Evolutionary conservation across 768 basidiomycete species (phyloP).

Genomic region (Lentinus brumalis): DNA sequence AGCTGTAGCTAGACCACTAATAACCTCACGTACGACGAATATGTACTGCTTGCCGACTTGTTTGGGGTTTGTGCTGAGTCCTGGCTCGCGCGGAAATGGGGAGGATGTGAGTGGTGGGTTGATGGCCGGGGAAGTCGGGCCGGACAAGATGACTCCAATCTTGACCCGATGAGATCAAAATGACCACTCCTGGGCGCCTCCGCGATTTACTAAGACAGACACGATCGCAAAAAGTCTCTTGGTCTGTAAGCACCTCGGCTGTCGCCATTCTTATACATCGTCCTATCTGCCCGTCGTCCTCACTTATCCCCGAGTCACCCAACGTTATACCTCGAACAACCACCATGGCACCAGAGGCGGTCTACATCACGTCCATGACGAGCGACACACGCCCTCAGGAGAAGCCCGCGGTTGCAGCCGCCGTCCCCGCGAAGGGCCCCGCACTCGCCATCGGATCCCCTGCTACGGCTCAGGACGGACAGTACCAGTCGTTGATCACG

Average conservation of each 20-base stretch:
- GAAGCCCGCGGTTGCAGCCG: conserved; percentile 24
- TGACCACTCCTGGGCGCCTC: conserved; percentile 12
- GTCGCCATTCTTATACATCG: not conserved
- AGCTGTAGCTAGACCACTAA: conserved; percentile 44
- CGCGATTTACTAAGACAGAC: conserved; percentile 16
- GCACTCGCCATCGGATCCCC: conserved; percentile 80
- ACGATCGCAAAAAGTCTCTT: not conserved
- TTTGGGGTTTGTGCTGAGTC: not conserved
- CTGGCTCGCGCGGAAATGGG: conserved; percentile 7
- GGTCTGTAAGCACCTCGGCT: not conserved
- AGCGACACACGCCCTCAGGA: conserved; percentile 23
- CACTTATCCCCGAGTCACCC: conserved; percentile 5
- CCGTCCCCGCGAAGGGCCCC: conserved; percentile 41
- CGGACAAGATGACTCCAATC: conserved; percentile 15
- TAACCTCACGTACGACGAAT: not conserved
- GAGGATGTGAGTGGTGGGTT: conserved; percentile 12
- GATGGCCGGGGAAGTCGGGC: conserved; percentile 1
- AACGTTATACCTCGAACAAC: not conserved
- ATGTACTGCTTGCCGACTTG: not conserved
- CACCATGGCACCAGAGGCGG: conserved; percentile 65
- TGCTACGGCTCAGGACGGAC: conserved; percentile 75
- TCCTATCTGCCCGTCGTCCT: conserved; percentile 11
- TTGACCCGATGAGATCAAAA: conserved; percentile 21
- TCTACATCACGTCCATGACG: conserved; percentile 33
- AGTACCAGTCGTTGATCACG: conserved; percentile 71